Evolutionary conservation across 768 basidiomycete genomes (phyloP), one percentile per base, ranked within the genome.

Genomic region (Gloeostereum incarnatum): DNA sequence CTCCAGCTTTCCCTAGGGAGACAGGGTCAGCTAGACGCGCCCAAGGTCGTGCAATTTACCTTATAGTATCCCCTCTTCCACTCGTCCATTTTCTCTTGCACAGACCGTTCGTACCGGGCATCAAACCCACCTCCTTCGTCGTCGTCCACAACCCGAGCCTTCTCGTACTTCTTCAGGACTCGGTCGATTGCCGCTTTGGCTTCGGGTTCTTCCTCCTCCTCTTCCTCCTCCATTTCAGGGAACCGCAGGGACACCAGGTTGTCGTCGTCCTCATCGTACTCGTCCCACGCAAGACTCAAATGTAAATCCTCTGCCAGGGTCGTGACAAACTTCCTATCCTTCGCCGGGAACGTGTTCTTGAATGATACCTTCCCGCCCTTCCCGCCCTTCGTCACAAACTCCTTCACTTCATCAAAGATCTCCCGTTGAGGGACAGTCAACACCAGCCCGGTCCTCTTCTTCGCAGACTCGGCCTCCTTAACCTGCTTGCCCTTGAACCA

Each of bases 401-500:
- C 62, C 57, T 84, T 78, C 51, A 99, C 78, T 51, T 73, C 56
- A 44, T 87, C 75, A 50, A 92, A 87, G 27, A 97, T 77, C 21
- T 69, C 70, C 46, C 81, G 73, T 51, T 98, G 92, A 6, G 72
- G 58, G 31, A 63, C 62, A 2, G 86, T 89, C 36, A 98, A 62
- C 23, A 82, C 92, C 7, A 33, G 36, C n/a, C 11, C n/a, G 9
- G 8, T 31, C 14, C 37, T 77, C 42, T 66, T 59, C 51, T 83
- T 83, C 63, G 78, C 65, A 47, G 78, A 76, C 43, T 75, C 72
- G 31, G 73, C 49, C 49, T 82, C 74, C 55, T 82, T 89, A 26
- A 62, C 63, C 53, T 92, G 90, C 63, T 97, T 96, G 9, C 92
- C 89, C 61, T 91, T 93, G 58, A 84, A 86, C 89, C 91, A 97